Conservation (phyloP, 805 yeast species). For the Lachancea sp. region DNA sequence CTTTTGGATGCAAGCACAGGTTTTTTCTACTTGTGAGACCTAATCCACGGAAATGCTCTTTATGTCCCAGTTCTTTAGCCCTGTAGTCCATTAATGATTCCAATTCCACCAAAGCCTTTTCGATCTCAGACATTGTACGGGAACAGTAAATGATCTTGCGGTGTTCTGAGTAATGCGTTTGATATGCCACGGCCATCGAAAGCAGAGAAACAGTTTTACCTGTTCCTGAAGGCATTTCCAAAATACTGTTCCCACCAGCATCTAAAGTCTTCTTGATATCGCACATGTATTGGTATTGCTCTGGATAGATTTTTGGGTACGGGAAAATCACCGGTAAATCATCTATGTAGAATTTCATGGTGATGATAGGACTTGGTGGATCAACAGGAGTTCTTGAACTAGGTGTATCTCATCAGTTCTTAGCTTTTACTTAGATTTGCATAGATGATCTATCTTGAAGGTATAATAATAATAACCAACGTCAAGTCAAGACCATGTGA, state of each 20-base stretch:
- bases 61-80: constrained; percentile 72
- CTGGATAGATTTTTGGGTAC: constrained; percentile 94
- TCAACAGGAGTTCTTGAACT: no score
- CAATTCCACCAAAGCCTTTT: constrained; percentile 90
- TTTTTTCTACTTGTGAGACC: constrained; percentile 95
- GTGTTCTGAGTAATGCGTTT: constrained; percentile 89
- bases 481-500: no score
- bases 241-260: constrained; percentile 91
- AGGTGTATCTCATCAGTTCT: no score
- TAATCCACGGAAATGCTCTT: constrained; percentile 86
- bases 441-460: background rate
- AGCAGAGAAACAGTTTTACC: constrained; percentile 93
- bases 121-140: constrained; percentile 99
- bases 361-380: no score
- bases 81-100: constrained; percentile 83
- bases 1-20: constrained; percentile 83
- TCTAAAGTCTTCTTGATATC: constrained; percentile 90
- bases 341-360: constrained; percentile 77
- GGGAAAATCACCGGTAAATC: constrained; percentile 95
- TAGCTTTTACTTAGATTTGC: background rate
- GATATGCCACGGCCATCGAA: constrained; percentile 91
- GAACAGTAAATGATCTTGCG: constrained; percentile 90
- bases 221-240: constrained; percentile 99
- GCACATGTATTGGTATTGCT: constrained; percentile 96
- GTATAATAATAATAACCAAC: no score